Evolutionary conservation across 2,329 filamentous ascomycete genomes (phyloP).

Genomic region (Blastomyces percursus): DNA sequence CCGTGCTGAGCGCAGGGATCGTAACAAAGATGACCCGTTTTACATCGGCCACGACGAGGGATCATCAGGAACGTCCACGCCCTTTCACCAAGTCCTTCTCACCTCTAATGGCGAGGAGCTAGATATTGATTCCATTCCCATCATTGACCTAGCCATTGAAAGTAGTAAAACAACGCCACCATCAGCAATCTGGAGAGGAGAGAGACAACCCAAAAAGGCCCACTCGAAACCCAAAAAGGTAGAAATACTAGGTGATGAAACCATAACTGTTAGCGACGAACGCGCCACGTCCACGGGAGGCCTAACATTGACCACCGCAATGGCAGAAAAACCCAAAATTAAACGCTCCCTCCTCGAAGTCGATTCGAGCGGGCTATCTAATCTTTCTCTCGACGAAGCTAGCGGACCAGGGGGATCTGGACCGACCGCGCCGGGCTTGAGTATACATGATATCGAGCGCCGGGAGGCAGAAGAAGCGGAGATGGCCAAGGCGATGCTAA

Average conservation of each 20-base stretch:
- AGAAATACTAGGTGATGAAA: slow-evolving; percentile 63
- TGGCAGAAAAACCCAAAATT: slow-evolving; percentile 21
- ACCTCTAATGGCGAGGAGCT: slow-evolving; percentile 65
- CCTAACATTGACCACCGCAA: slow-evolving; percentile 32
- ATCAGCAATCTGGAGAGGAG: slow-evolving; percentile 15
- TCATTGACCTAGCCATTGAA: slow-evolving; percentile 80
- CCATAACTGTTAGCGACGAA: slow-evolving; percentile 39
- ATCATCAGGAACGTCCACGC: slow-evolving; percentile 56
- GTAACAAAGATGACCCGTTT: slow-evolving; percentile 88
- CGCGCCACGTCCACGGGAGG: slow-evolving; percentile 46
- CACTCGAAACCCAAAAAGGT: slow-evolving; percentile 47
- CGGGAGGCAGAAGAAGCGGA: slow-evolving; percentile 70
- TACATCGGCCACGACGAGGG: slow-evolving; percentile 58
- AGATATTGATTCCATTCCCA: slow-evolving; percentile 89
- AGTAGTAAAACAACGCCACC: slow-evolving; percentile 29
- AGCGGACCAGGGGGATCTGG: slow-evolving; percentile 9
- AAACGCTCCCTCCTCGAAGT: slow-evolving; percentile 68
- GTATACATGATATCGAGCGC: slow-evolving; percentile 49
- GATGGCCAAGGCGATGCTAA: slow-evolving; percentile 77
- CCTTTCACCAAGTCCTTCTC: slow-evolving; percentile 64
- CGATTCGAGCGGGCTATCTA: slow-evolving; percentile 70
- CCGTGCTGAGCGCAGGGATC: slow-evolving; percentile 65
- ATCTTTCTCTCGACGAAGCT: slow-evolving; percentile 56
- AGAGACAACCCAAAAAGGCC: slow-evolving; percentile 20
- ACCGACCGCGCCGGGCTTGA: slow-evolving; percentile 10